A percentile compares a stretch with the other conserved stretches of the same genome.
phyloP scores from a whole-genome alignment of 164 flowering plant species.

The Magnolia kwangsiensis region DNA sequence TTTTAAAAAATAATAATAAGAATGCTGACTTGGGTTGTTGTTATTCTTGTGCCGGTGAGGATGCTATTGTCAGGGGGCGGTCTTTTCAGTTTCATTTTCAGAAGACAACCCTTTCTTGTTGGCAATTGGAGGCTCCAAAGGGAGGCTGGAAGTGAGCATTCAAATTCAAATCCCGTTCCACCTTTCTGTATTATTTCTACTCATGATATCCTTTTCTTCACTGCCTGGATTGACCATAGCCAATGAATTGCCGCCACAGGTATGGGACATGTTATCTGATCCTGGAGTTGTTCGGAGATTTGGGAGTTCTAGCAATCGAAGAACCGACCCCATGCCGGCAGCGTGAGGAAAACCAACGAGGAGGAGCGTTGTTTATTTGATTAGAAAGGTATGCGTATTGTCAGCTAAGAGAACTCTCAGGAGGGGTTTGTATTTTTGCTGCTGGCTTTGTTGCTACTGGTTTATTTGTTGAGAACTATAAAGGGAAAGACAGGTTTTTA shows the following conservation, averaged over 20 bases:
- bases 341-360: neutral
- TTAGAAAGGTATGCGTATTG: no score
- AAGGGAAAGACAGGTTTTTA: no score
- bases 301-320: conserved; percentile 28
- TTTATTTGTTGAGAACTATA: no score
- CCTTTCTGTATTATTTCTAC: neutral
- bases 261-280: conserved; percentile 63
- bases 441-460: no score
- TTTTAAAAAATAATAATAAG: no score
- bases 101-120: conserved; percentile 70
- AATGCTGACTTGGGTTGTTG: neutral
- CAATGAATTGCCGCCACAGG: conserved; percentile 19
- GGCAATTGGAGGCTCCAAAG: conserved; percentile 88
- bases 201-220: neutral
- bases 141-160: conserved; percentile 59
- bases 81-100: conserved; percentile 73
- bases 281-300: conserved; percentile 42
- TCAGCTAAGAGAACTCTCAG: no score
- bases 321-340: conserved; percentile 5
- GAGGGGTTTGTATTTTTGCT: no score
- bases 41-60: neutral
- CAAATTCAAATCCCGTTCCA: neutral
- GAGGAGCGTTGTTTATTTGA: neutral
- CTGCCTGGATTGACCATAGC: neutral
- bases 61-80: conserved; percentile 46